These are phyloP conservation scores for Talaromyces wortmannii DNA, from an alignment of 495 filamentous ascomycete genomes.

Conservation along the genomic window DNA sequence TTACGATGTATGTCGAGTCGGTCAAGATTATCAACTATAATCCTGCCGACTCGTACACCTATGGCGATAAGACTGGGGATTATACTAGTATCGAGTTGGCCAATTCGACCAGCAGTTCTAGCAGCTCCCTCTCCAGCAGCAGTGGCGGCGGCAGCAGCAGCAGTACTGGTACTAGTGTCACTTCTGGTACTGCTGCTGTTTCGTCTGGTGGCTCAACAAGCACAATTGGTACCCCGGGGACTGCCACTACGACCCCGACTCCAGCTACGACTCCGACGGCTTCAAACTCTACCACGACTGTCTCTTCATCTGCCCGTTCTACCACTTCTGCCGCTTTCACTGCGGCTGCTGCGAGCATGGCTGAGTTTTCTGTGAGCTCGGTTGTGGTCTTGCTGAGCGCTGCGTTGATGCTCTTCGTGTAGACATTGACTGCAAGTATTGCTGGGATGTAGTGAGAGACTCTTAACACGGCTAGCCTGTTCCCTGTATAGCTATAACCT, in stretches of 20 bases:
- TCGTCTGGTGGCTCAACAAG: not conserved
- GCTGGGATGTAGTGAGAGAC: too few species aligned
- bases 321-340: not conserved
- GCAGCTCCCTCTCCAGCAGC: not conserved
- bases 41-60: slow-evolving; percentile 30
- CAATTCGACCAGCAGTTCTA: not conserved
- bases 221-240: not conserved
- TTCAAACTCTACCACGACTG: not conserved
- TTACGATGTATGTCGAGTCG: slow-evolving; percentile 58
- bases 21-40: slow-evolving; percentile 31
- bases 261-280: not conserved
- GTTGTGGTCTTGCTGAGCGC: not conserved
- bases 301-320: not conserved
- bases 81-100: slow-evolving; percentile 26
- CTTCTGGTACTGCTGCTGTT: too few species aligned
- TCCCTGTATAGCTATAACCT: too few species aligned
- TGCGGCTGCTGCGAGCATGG: not conserved
- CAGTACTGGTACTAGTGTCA: not conserved
- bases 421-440: not conserved
- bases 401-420: not conserved
- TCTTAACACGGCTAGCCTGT: too few species aligned
- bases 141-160: not conserved
- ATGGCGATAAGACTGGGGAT: slow-evolving; percentile 24
- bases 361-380: not conserved
- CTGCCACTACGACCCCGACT: not conserved